Evolutionary conservation across 2,329 filamentous ascomycete species (phyloP), one percentile per base, ranked within the genome.

Genomic region (Paramyrothecium roridum): DNA sequence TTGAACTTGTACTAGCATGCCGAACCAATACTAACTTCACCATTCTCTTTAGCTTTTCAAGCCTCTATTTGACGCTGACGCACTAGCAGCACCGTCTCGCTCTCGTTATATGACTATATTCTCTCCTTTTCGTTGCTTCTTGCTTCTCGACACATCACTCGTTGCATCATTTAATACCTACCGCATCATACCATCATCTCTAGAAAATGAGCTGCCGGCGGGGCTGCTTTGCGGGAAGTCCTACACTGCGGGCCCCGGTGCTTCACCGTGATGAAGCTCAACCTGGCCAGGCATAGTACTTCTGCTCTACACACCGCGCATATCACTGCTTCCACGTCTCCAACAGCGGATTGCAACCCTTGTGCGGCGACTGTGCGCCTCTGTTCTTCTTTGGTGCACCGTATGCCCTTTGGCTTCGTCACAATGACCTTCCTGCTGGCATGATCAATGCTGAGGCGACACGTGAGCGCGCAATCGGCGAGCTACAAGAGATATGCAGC

Each of bases 281-380:
- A 16, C 37, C 37, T 8, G 68, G 66, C n/a, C 49, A 56, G 50
- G 59, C 57, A 48, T 68, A 63, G 62, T 71, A 71, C 37, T 63
- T 63, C 54, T 73, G 70, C 54, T 65, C 67, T 16, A 47, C 60
- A 7, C 70, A 73, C 43, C 52, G 55, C 13, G 13, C 48, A 17
- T 66, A 63, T 40, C 70, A 73, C 59, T 62, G 63, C 19, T 63
- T 72, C 10, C 54, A 55, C 30, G 49, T 59, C 33, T 30, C 12
- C 10, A 12, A 21, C 3, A 22, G 34, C 13, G 51, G 48, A 6
- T 8, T n/a, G 1, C 70, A 73, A 49, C 70, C 70, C 1, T 52
- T 56, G 3, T 73, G 69, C 33, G 70, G 69, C 58, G 70, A 72
- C 53, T 73, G 70, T 45, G 65, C 70, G 20, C 63, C 63, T 19